A percentile compares a stretch with the other conserved stretches of the same genome.
Evolutionary conservation across 441 rosid genomes (phyloP).

Genomic region (Corymbia citriodora): DNA sequence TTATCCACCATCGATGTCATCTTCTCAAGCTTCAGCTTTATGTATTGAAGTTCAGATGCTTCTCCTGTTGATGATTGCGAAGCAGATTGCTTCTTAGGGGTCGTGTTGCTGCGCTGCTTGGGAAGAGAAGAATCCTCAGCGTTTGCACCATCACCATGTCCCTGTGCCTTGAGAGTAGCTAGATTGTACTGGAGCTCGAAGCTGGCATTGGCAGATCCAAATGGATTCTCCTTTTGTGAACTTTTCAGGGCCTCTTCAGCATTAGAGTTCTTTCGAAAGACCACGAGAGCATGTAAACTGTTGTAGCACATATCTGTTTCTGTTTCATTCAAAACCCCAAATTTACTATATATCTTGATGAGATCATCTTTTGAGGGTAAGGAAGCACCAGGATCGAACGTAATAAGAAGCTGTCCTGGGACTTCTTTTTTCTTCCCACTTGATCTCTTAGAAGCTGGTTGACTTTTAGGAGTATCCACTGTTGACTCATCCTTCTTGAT

Average conservation of each 20-base stretch:
- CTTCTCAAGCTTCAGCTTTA: conserved; percentile 44
- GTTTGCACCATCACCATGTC: conserved; percentile 11
- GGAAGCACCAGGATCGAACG: conserved; percentile 60
- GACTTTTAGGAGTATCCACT: conserved; percentile 14
- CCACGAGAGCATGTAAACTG: conserved; percentile 36
- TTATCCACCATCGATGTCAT: conserved; percentile 32
- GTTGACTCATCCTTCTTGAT: conserved; percentile 7
- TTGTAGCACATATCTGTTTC: conserved; percentile 37
- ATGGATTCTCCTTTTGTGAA: conserved; percentile 45
- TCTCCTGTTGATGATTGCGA: conserved; percentile 5
- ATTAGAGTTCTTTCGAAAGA: conserved; percentile 39
- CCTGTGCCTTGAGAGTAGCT: conserved; percentile 11
- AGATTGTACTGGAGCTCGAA: conserved; percentile 33
- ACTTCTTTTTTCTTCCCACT: conserved; percentile 20
- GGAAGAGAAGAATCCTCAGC: not conserved
- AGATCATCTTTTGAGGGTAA: conserved; percentile 68
- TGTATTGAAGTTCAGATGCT: conserved; percentile 15
- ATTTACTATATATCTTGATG: conserved; percentile 36
- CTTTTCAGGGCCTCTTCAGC: conserved; percentile 60
- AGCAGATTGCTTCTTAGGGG: conserved; percentile 1
- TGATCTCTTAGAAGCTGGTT: conserved; percentile 18
- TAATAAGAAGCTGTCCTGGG: conserved; percentile 36
- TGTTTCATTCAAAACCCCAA: conserved; percentile 43
- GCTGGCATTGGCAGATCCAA: conserved; percentile 30
- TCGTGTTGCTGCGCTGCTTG: conserved; percentile 4